Conservation (phyloP, 2,329 filamentous ascomycete genomes). For the Nemania serpens region DNA sequence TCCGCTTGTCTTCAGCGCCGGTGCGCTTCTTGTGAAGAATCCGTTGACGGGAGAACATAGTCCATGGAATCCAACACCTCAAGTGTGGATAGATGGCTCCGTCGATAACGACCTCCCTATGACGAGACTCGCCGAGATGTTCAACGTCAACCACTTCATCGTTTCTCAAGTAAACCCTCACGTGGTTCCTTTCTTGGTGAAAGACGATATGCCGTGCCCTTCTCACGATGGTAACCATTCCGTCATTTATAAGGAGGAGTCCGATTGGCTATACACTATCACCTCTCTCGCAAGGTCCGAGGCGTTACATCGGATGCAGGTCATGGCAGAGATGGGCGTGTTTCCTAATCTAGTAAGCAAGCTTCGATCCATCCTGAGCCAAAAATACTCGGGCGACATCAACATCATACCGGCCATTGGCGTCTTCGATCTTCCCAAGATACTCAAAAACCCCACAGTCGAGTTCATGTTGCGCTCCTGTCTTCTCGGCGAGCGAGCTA, state of each 20-base stretch:
- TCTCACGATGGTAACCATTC: conserved; percentile 35
- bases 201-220: conserved; percentile 66
- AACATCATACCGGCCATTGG: conserved; percentile 85
- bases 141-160: conserved; percentile 98
- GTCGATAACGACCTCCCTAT: conserved; percentile 94
- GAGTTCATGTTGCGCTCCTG: conserved; percentile 86
- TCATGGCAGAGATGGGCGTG: conserved; percentile 78
- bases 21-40: conserved; percentile 81
- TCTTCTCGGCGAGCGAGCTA: conserved; percentile 79
- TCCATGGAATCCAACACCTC: conserved; percentile 84
- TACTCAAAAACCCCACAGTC: conserved; percentile 81
- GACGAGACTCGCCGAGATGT: conserved; percentile 88
- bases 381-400: conserved; percentile 93
- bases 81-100: conserved; percentile 91
- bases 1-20: conserved; percentile 81
- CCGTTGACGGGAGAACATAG: conserved; percentile 75
- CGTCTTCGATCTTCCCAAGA: conserved; percentile 72
- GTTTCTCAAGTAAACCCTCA: conserved; percentile 97
- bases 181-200: conserved; percentile 81
- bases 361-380: conserved; percentile 77
- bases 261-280: conserved; percentile 67
- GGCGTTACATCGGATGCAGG: conserved; percentile 77
- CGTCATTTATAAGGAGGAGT: conserved; percentile 46
- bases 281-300: conserved; percentile 79
- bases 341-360: conserved; percentile 82